Evolutionary conservation across 2,329 filamentous ascomycete species (phyloP).

Genomic region (Tolypocladium endophyticum): DNA sequence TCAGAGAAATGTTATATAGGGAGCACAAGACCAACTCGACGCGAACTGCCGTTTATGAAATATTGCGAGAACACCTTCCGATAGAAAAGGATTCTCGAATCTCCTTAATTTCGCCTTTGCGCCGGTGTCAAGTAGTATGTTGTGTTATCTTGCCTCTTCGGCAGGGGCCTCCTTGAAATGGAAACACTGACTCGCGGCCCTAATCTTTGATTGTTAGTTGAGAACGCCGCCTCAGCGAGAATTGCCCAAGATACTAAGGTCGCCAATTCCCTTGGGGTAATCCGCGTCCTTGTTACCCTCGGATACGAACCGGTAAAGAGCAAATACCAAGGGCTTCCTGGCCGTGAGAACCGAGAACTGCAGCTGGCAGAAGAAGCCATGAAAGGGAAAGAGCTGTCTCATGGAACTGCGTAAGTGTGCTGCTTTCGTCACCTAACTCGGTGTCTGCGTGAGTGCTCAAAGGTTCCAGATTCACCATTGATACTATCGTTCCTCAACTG

Average conservation of each 20-base stretch:
- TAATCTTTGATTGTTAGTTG: not conserved
- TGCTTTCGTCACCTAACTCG: not conserved
- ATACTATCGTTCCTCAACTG: not conserved
- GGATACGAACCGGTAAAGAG: rapidly evolving
- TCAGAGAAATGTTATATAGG: rapidly evolving
- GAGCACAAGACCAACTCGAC: too few relatives aligned
- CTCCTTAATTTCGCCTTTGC: conserved; percentile 7
- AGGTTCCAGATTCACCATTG: not conserved
- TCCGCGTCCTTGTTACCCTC: not conserved
- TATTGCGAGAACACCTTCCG: not conserved
- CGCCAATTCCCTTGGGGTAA: conserved; percentile 7
- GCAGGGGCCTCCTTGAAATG: too few relatives aligned
- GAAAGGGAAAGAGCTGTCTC: conserved; percentile 15
- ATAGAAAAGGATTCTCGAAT: not conserved
- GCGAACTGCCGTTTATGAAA: not conserved
- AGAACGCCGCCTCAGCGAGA: not conserved
- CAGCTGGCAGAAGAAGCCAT: conserved; percentile 11
- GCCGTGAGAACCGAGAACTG: not conserved
- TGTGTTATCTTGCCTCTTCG: not conserved
- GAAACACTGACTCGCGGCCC: not conserved
- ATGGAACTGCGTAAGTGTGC: conserved; percentile 9
- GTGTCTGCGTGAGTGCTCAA: not conserved
- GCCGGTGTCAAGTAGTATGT: conserved; percentile 5
- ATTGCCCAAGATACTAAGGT: not conserved
- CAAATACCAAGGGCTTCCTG: rapidly evolving